These are phyloP conservation scores for Phycomyces blakesleeanus DNA, from an alignment of 192 early-diverging fungal genomes.

Conservation along the genomic window DNA sequence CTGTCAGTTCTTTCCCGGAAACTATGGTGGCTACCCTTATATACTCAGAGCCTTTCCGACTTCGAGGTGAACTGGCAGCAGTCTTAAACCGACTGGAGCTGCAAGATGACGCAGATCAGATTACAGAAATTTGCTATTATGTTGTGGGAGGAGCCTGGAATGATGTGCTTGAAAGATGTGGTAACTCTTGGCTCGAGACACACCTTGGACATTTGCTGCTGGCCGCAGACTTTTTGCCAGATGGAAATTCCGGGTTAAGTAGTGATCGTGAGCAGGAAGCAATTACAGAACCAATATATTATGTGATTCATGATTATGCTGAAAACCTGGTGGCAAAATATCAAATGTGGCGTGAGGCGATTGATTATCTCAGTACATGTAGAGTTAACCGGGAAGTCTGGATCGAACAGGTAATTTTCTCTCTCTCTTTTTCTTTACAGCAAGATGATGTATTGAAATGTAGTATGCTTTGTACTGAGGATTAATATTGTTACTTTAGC, in stretches of 20 bases:
- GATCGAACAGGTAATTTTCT: conserved; percentile 2
- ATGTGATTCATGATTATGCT: conserved; percentile 13
- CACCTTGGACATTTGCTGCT: conserved; percentile 19
- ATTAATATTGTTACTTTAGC: no score
- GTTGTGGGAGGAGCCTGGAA: not conserved
- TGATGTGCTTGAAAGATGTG: not conserved
- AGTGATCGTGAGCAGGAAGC: not conserved
- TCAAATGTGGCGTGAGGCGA: conserved; percentile 16
- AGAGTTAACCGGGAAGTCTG: conserved; percentile 7
- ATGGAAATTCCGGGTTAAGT: no score
- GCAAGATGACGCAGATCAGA: not conserved
- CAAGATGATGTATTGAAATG: not conserved
- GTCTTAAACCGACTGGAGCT: not conserved
- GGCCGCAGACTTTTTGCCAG: not conserved
- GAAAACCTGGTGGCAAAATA: not conserved
- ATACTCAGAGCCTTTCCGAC: not conserved
- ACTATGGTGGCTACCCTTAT: not conserved
- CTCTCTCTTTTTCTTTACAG: not conserved
- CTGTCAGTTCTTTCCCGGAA: not conserved
- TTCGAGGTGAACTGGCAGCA: not conserved
- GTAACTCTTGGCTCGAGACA: conserved; percentile 3
- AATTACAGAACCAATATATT: conserved; percentile 17
- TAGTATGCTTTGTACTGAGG: not conserved
- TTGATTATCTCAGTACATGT: conserved; percentile 15
- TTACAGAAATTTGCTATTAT: not conserved